These are phyloP conservation scores for Fusarium bactridioides DNA, from an alignment of 2,329 filamentous ascomycete genomes.

Conservation along the genomic window DNA sequence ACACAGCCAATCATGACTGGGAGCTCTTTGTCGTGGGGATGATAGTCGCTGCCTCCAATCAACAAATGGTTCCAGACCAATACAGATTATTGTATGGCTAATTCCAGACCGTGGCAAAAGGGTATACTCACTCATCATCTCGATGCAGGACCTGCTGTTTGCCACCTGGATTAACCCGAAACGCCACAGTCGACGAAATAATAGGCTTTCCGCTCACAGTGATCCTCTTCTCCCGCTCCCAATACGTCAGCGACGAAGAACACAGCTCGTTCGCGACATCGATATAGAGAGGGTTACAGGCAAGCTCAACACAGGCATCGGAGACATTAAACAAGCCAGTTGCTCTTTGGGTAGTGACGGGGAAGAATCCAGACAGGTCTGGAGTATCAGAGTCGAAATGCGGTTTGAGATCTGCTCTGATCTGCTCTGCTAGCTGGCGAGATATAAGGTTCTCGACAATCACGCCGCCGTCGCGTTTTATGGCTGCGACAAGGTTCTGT, in stretches of 20 bases:
- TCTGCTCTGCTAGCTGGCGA: slow-evolving; percentile 44
- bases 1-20: slow-evolving; percentile 26
- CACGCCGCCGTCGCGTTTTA: slow-evolving; percentile 45
- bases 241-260: slow-evolving; percentile 3
- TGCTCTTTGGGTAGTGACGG: slow-evolving; percentile 49
- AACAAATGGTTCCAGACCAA: neutral
- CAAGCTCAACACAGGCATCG: slow-evolving; percentile 49
- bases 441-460: slow-evolving; percentile 49
- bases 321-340: slow-evolving; percentile 50
- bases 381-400: slow-evolving; percentile 47
- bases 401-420: slow-evolving; percentile 49
- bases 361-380: slow-evolving; percentile 52
- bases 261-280: slow-evolving; percentile 12
- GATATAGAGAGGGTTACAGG: slow-evolving; percentile 38
- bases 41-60: neutral
- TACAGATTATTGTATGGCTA: neutral
- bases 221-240: neutral
- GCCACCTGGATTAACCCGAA: slow-evolving; percentile 51
- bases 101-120: neutral
- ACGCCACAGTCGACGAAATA: slow-evolving; percentile 48
- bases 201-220: slow-evolving; percentile 46
- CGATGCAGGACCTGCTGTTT: slow-evolving; percentile 50
- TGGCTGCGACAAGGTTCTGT: slow-evolving; percentile 8
- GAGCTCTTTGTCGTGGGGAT: slow-evolving; percentile 1
- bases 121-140: slow-evolving; percentile 11